phyloP scores from a whole-genome alignment of 768 basidiomycete species.

The Paxillus involutus region DNA sequence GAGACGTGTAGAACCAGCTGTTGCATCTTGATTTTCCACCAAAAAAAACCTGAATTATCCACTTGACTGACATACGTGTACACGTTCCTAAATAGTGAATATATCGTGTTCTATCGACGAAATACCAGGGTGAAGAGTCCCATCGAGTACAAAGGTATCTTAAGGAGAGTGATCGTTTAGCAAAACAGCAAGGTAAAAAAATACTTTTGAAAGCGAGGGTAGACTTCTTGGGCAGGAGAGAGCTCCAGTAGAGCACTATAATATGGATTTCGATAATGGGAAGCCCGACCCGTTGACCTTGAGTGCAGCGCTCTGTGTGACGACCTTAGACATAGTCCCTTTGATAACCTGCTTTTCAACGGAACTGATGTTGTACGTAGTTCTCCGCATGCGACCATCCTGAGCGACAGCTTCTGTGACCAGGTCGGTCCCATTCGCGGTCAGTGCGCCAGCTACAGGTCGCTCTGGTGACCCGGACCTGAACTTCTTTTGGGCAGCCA shows the following conservation, averaged over 20 bases:
- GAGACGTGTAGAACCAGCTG: not conserved
- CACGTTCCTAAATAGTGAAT: conserved; percentile 16
- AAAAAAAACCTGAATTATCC: conserved; percentile 1
- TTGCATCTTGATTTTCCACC: not conserved
- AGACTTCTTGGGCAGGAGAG: not conserved
- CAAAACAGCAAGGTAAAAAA: conserved; percentile 5
- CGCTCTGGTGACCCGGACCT: conserved; percentile 25
- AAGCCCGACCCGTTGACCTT: conserved; percentile 12
- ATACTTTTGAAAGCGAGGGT: conserved; percentile 12
- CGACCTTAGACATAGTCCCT: conserved; percentile 55
- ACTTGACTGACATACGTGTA: conserved; percentile 6
- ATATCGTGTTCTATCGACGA: conserved; percentile 5
- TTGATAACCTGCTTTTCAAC: conserved; percentile 53
- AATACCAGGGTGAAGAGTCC: conserved; percentile 5
- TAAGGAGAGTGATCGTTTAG: conserved; percentile 9
- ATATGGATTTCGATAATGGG: conserved; percentile 10
- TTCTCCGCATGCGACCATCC: conserved; percentile 41
- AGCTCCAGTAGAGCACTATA: not conserved
- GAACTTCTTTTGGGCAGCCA: conserved; percentile 16
- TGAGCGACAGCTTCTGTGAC: conserved; percentile 36
- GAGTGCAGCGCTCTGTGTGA: conserved; percentile 27
- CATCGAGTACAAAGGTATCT: conserved; percentile 10
- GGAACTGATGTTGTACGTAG: conserved; percentile 34
- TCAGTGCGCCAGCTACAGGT: conserved; percentile 22
- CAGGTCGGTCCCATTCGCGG: conserved; percentile 38